These are phyloP conservation scores for Bonia amplexicaulis DNA, from an alignment of 176 grass and related monocot genomes.

Conservation along the genomic window DNA sequence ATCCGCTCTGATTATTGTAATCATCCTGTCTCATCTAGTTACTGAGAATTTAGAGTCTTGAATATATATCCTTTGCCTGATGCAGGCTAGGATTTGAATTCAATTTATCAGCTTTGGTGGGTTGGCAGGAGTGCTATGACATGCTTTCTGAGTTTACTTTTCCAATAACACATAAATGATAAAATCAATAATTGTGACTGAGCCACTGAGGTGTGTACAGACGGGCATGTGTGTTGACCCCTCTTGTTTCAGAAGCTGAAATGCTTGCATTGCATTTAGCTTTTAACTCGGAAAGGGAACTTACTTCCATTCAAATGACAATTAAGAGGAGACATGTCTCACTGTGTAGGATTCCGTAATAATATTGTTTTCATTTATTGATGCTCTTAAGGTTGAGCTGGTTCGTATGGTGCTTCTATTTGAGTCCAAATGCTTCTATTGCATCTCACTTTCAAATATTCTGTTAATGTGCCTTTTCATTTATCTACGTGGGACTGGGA, in stretches of 20 bases:
- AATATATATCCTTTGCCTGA: background rate
- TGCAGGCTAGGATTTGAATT: background rate
- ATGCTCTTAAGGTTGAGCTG: background rate
- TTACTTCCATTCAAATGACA: background rate
- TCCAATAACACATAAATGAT: background rate
- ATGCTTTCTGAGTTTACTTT: background rate
- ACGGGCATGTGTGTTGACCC: background rate
- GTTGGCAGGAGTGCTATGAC: background rate
- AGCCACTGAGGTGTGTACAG: background rate
- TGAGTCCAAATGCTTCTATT: background rate
- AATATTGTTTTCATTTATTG: background rate
- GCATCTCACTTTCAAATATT: background rate
- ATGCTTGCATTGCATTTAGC: background rate
- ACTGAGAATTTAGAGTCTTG: background rate
- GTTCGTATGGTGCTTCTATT: background rate
- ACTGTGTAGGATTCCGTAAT: background rate
- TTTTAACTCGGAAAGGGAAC: background rate
- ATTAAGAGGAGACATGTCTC: background rate
- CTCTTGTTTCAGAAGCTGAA: background rate
- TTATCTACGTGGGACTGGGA: constrained; percentile 1
- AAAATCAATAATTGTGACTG: background rate
- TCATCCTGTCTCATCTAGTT: background rate
- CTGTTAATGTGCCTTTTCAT: background rate
- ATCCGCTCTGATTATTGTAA: background rate
- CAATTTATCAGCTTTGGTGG: background rate